Percentiles rank a stretch among this genome's conserved stretches.
phyloP scores from a whole-genome alignment of 2,329 filamentous ascomycete genomes.

The Aureobasidium leucospermi region DNA sequence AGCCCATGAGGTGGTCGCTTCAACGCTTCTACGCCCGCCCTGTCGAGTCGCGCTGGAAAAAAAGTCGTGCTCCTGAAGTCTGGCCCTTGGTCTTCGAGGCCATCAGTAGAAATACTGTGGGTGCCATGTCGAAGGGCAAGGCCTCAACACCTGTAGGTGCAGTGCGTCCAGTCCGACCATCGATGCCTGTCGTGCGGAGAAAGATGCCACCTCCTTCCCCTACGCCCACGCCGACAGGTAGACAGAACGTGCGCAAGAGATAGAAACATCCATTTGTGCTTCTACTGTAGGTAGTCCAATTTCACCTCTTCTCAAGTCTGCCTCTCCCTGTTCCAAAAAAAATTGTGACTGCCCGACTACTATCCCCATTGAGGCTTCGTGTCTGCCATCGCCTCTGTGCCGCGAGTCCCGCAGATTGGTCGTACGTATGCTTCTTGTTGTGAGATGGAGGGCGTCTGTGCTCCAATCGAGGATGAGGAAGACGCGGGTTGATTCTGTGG shows the following conservation, averaged over 20 bases:
- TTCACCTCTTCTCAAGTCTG: neutral
- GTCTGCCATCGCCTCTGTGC: no score
- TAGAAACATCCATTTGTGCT: neutral
- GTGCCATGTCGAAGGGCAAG: neutral
- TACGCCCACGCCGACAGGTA: neutral
- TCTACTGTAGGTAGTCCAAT: neutral
- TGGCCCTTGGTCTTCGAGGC: slow-evolving; percentile 6
- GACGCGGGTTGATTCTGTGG: no score
- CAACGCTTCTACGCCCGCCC: slow-evolving; percentile 5
- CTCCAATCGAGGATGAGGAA: no score
- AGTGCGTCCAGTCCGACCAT: neutral
- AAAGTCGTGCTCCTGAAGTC: slow-evolving; percentile 6
- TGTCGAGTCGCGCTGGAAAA: neutral
- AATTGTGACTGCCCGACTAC: no score
- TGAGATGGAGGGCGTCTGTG: no score
- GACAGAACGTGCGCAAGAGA: neutral
- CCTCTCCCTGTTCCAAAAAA: no score
- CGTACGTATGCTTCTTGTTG: no score
- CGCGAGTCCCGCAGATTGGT: no score
- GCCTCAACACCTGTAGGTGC: neutral
- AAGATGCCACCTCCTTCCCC: neutral
- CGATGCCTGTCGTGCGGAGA: neutral
- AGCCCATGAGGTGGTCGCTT: neutral
- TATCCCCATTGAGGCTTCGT: no score
- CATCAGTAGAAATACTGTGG: neutral